These are phyloP conservation scores for Pseudozyma flocculosa DNA, from an alignment of 1,284 basidiomycete species.

Conservation along the genomic window DNA sequence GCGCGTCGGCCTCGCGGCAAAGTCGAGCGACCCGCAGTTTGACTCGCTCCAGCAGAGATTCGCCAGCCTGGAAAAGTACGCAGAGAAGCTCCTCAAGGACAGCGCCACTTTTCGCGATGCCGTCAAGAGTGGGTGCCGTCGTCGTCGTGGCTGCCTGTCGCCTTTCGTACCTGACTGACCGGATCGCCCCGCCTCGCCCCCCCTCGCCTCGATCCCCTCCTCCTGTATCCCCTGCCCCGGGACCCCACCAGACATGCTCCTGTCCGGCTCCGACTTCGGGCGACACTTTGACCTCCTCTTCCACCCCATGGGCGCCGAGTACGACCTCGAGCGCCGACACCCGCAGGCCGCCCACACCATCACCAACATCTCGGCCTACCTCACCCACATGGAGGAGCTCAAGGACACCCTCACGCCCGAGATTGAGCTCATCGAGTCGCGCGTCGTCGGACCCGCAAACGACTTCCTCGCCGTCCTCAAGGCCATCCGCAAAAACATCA, in stretches of 20 bases:
- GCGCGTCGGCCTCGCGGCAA: slow-evolving; percentile 52
- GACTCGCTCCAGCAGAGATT: slow-evolving; percentile 64
- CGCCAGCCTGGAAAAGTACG: slow-evolving; percentile 72
- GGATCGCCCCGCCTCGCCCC: no score
- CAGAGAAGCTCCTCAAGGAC: slow-evolving; percentile 89
- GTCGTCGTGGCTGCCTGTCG: no score
- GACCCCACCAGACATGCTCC: slow-evolving; percentile 70
- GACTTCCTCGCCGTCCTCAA: slow-evolving; percentile 86
- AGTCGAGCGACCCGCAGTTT: slow-evolving; percentile 53
- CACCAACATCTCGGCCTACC: slow-evolving; percentile 72
- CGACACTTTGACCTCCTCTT: slow-evolving; percentile 71
- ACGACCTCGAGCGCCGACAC: slow-evolving; percentile 74
- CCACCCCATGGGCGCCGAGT: slow-evolving; percentile 65
- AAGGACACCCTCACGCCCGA: slow-evolving; percentile 78
- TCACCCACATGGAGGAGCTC: slow-evolving; percentile 78
- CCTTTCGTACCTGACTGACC: no score
- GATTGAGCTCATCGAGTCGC: slow-evolving; percentile 87
- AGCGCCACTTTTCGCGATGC: slow-evolving; percentile 78
- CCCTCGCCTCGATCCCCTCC: no score
- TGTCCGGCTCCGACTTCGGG: slow-evolving; percentile 73
- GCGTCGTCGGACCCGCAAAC: slow-evolving; percentile 81
- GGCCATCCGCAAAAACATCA: slow-evolving; percentile 86
- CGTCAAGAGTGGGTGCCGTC: slow-evolving; percentile 34
- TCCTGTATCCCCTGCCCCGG: slow-evolving; percentile 1
- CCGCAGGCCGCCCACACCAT: slow-evolving; percentile 78